Evolutionary conservation across 2,329 filamentous ascomycete species (phyloP), one percentile per base, ranked within the genome.

Genomic region (Epichloe scottii): DNA sequence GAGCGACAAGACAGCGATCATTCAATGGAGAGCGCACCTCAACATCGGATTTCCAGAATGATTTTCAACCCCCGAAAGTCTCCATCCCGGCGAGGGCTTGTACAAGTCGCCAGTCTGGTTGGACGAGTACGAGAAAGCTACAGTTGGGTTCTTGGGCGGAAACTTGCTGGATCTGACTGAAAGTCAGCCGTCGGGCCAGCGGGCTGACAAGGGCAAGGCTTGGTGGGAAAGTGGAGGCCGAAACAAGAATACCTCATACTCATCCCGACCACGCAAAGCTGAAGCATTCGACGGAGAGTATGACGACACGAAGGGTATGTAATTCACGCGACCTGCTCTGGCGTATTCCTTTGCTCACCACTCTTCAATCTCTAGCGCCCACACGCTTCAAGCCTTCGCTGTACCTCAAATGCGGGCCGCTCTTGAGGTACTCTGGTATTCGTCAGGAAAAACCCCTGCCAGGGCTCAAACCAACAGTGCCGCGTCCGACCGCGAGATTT

Each of bases 371-470:
- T 19, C 21, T 49, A 76, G 73, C 71, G 39, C 77, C 78, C 15
- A 88, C 86, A 17, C 77, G 78, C 53, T 98, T 97, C 67, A 86
- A 86, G 58, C 93, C 93, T 21, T 77, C 81, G 3, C 68, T 98
- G 38, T 90, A 87, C 63, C 73, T 98, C 50, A 90, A 89, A 66
- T 95, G 91, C 61, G 93, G 93, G 0, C 93, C 93, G 5, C 71
- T 98, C 21, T 71, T 98, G 55, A 82, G 93, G 53, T 98, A 95
- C 65, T 91, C 85, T 51, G 93, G 94, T 19, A 81, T 95, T 41
- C 81, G 84, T 40, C 75, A 74, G 39, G 80, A 95, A 67, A 71
- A 60, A 61, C 69, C 46, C 61, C 70, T 0, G 62, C 55, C 6
- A 58, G 62, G 48, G 46, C 61, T 6, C 60, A 59, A 40, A 61